Evolutionary conservation across 805 yeast species (phyloP), one percentile per base, ranked within the genome.

Genomic region (Wickerhamomyces chambardii): DNA sequence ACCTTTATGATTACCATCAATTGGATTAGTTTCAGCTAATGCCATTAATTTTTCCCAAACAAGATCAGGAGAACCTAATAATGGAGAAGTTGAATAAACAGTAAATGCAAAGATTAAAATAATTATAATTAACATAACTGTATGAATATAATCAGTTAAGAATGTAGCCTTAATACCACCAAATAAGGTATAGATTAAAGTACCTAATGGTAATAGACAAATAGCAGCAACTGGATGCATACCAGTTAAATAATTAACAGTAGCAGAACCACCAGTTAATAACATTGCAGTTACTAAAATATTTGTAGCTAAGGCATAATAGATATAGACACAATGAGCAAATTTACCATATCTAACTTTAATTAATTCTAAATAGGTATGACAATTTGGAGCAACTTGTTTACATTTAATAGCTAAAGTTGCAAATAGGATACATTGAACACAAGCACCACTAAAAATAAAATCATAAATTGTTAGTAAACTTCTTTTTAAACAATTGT

Each of bases 211-310:
- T 34, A 89, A 67, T 34, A 89, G 60, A 59, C 83, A 79, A 56
- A 86, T 76, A 2, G 87, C 83, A 7, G 95, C 97, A 28, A 77
- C 80, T 4, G 80, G 71, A 55, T 81, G 65, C 78, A 80, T 78
- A 1, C 96, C 96, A 3, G 95, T 86, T 43, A 89, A 66, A 47
- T 80, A 82, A 43, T 61, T 68, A 36, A 87, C 78, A 6, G 85
- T 83, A 1, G 95, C 92, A 31, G 94, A 77, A 25, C 95, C 95
- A 41, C 95, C 95, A 5, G 95, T 80, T 35, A 89, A 64, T 30
- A 89, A 68, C 96, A 86, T 86, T 4, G 94, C 95, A 22, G 95
- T 85, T 39, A 89, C 97, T 41, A 89, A 66, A 41, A 89, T 75
- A 54, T 89, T 89, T 26, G 95, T 85, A 6, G 89, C 89, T 36